Evolutionary conservation across 495 filamentous ascomycete species (phyloP).

Genomic region (Penicillium cosmopolitanum): DNA sequence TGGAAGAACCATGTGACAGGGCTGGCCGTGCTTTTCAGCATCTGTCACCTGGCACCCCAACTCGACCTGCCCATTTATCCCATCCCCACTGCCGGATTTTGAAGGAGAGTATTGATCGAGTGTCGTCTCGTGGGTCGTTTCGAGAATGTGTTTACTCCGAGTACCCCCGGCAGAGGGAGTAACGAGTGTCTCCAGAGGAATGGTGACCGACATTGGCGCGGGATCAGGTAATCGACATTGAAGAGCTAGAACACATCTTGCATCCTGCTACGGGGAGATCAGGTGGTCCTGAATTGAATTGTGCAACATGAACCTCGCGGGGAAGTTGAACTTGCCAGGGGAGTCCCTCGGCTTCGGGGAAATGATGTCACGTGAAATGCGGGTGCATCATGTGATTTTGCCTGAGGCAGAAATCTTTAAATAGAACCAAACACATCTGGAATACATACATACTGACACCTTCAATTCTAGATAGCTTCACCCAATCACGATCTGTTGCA

Average conservation of each 20-base stretch:
- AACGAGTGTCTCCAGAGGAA: constrained; percentile 11
- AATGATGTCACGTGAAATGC: background rate
- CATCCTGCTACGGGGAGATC: background rate
- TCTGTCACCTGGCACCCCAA: background rate
- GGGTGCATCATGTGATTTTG: background rate
- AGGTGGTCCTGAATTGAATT: background rate
- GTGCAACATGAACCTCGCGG: background rate
- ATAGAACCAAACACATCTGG: background rate
- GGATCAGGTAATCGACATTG: constrained; percentile 5
- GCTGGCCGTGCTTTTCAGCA: constrained; percentile 12
- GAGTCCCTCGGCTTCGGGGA: constrained; percentile 2
- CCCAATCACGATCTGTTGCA: too few species aligned
- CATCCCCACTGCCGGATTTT: background rate
- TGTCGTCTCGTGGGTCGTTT: constrained; percentile 1
- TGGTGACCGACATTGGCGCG: constrained; percentile 25
- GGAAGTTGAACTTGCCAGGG: background rate
- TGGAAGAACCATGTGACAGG: background rate
- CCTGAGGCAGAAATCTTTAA: constrained; percentile 2
- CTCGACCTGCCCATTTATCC: background rate
- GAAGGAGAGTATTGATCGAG: background rate
- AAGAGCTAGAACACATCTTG: constrained; percentile 9
- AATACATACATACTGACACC: too few species aligned
- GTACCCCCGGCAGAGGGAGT: constrained; percentile 1
- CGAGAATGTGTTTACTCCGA: constrained; percentile 2
- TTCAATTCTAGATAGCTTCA: too few species aligned